Percentiles rank a stretch among this genome's conserved stretches.
These are phyloP conservation scores for Penicillium freii DNA, from an alignment of 2,329 filamentous ascomycete genomes.

Conservation along the genomic window DNA sequence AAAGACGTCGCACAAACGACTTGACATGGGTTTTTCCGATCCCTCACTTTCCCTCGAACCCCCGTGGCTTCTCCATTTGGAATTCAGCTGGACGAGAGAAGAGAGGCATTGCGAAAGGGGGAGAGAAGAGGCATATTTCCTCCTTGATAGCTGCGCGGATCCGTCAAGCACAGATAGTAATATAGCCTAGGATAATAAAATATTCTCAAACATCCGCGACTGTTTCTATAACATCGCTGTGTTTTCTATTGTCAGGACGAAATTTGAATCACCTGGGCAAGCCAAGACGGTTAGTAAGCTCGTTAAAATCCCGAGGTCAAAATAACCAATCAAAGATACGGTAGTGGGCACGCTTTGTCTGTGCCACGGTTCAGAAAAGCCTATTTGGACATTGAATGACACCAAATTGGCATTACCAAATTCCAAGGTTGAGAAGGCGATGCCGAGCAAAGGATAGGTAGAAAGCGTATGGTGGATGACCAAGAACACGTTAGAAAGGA, in stretches of 20 bases:
- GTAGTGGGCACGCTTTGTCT: too few relatives aligned
- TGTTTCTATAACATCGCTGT: too few relatives aligned
- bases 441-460: not conserved
- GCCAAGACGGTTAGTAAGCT: not conserved
- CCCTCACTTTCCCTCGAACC: not conserved
- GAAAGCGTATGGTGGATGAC: not conserved
- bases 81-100: constrained; percentile 3
- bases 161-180: not conserved
- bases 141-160: not conserved
- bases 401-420: not conserved
- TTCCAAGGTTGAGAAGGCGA: not conserved
- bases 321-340: too few relatives aligned
- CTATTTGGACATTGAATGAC: not conserved
- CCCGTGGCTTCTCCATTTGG: constrained; percentile 4
- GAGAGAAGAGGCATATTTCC: constrained; percentile 3
- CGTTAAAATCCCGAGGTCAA: not conserved
- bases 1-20: constrained; percentile 37
- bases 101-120: constrained; percentile 5
- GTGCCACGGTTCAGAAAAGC: not conserved
- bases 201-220: not conserved
- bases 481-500: too few relatives aligned
- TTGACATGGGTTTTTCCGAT: constrained; percentile 11
- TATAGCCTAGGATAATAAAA: not conserved
- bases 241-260: too few relatives aligned
- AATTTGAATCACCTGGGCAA: not conserved